Percentiles rank a stretch among this genome's conserved stretches.
Evolutionary conservation across 495 filamentous ascomycete species (phyloP).

Genomic region (Penicillium roqueforti): DNA sequence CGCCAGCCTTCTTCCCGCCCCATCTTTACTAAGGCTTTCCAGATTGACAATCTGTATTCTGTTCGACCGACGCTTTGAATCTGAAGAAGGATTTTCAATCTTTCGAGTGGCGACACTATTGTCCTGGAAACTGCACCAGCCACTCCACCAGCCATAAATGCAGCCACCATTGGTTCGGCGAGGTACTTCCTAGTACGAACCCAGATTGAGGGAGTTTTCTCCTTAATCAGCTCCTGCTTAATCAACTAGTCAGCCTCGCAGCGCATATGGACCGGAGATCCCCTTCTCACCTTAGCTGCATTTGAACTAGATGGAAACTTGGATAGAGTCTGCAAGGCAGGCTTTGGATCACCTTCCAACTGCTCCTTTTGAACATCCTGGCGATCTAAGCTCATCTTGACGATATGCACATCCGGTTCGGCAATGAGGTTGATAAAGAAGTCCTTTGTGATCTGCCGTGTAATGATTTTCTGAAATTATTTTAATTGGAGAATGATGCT

Average conservation of each 20-base stretch:
- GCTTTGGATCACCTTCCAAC: constrained; percentile 17
- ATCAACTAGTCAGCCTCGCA: neutral
- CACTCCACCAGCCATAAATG: constrained; percentile 93
- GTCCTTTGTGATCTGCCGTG: neutral
- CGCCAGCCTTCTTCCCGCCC: constrained; percentile 93
- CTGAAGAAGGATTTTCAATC: constrained; percentile 95
- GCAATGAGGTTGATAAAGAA: neutral
- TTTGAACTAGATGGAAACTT: constrained; percentile 22
- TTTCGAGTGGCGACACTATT: constrained; percentile 91
- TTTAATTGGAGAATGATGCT: neutral
- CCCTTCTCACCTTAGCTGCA: constrained; percentile 26
- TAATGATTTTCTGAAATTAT: neutral
- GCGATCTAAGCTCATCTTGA: constrained; percentile 41
- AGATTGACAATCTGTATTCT: constrained; percentile 88
- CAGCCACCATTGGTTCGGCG: constrained; percentile 72
- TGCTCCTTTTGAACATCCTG: constrained; percentile 26
- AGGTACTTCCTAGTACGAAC: constrained; percentile 23
- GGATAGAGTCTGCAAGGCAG: constrained; percentile 19
- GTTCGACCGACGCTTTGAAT: constrained; percentile 86
- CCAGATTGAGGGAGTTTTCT: constrained; percentile 15
- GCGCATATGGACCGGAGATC: neutral
- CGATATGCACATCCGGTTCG: constrained; percentile 7
- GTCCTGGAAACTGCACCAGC: constrained; percentile 96
- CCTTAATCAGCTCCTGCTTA: constrained; percentile 12
- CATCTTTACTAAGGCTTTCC: constrained; percentile 87